Percentiles rank a stretch among this genome's conserved stretches.
These are phyloP conservation scores for Coniferiporia weirii DNA, from an alignment of 1,284 basidiomycete genomes.

Conservation along the genomic window DNA sequence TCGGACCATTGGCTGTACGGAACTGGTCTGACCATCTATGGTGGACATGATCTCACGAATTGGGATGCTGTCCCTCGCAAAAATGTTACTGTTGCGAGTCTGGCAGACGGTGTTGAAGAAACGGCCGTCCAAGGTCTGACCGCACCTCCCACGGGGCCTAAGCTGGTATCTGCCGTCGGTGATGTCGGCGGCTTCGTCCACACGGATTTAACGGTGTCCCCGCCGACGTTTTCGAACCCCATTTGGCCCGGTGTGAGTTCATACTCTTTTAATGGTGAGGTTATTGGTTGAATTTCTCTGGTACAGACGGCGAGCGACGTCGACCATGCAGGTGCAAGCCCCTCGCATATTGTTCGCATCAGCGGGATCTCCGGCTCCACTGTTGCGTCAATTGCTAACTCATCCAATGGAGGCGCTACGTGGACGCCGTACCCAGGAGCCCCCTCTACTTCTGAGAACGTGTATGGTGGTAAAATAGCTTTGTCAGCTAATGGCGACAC, in stretches of 20 bases:
- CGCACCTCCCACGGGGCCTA: constrained; percentile 22
- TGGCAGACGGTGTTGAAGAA: constrained; percentile 24
- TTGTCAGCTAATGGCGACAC: constrained; percentile 22
- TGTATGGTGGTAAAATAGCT: constrained; percentile 24
- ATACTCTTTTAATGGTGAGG: background rate
- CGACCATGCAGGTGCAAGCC: constrained; percentile 23
- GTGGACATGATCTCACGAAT: constrained; percentile 23
- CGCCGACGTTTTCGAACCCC: constrained; percentile 20
- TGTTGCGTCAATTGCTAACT: constrained; percentile 21
- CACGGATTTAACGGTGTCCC: constrained; percentile 19
- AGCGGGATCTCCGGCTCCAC: constrained; percentile 15
- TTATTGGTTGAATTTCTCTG: background rate
- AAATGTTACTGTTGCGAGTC: constrained; percentile 23
- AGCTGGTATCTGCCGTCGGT: constrained; percentile 21
- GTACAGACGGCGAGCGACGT: constrained; percentile 11
- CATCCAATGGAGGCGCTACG: constrained; percentile 21
- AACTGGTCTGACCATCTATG: constrained; percentile 20
- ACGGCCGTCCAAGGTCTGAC: constrained; percentile 21
- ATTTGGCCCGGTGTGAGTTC: constrained; percentile 18
- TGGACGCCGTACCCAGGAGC: constrained; percentile 23
- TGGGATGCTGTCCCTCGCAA: constrained; percentile 23
- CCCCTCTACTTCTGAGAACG: constrained; percentile 11
- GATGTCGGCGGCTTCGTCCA: constrained; percentile 25
- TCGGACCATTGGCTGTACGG: constrained; percentile 25
- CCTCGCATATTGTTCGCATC: constrained; percentile 23